Base-by-base conservation (phyloP, 2,329 filamentous ascomycete species). In the Blastomyces gilchristii region DNA sequence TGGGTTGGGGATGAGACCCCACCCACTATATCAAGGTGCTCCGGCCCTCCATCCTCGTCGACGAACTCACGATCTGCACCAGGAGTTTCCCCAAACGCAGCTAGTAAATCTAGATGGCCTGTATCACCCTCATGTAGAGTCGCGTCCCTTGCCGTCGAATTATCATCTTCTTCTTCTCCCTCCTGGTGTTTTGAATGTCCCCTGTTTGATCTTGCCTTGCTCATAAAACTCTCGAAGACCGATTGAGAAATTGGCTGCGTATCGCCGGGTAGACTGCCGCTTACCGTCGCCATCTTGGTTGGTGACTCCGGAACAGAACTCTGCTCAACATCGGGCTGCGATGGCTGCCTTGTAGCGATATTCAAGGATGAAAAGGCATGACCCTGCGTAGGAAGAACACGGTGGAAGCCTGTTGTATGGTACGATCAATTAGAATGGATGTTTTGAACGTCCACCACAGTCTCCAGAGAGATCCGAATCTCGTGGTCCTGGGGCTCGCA, bases 1-100 rank as follows among this genome's bases (percentile, higher is more conserved):
- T 69, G 69, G 61, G 73, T 68, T 11, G 76, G 76, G 45, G 76
- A 77, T 1, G 76, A 78, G 83, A 90, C 65, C 83, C 87, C 71
- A 86, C 86, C 39, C 82, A 89, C 63, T 83, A 83, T 71, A 85
- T 87, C 54, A 80, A 87, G 67, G 87, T 90, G 77, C 86, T 86
- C 68, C 82, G 68, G 63, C 4, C 50, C 28, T 6, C 52, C 54
- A 45, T 53, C 41, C 14, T 58, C 56, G 12, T 56, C 60, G 4
- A 54, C 47, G 14, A 58, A 53, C 25, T 45, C 37, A 50, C 69
- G 67, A 18, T 65, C 66, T 50, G 66, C 67, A 8, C 66, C 64
- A 52, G 67, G 70, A 28, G 68, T 65, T 37, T 69, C 68, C 16
- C 73, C 73, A 50, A 79, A 73, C 47, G 72, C 75, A 12, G 75